A percentile compares a stretch with the other conserved stretches of the same genome.
These are phyloP conservation scores for Marasmius sp. DNA, from an alignment of 1,284 basidiomycete species.

Conservation along the genomic window DNA sequence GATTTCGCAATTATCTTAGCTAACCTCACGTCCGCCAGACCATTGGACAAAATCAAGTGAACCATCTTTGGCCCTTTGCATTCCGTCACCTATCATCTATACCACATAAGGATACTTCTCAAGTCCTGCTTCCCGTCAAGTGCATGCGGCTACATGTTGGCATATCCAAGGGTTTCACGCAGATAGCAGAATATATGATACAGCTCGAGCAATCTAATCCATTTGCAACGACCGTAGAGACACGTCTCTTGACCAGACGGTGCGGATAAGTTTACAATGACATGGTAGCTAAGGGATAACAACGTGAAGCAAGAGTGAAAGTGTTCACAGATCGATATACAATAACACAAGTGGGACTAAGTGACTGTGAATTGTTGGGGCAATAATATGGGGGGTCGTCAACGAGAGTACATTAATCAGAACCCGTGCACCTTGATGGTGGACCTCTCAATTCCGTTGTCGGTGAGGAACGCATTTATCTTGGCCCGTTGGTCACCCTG, in stretches of 20 bases:
- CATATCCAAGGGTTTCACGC: background rate
- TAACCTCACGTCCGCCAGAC: slow-evolving; percentile 34
- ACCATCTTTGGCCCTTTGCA: background rate
- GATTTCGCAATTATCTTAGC: slow-evolving; percentile 6
- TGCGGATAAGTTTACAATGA: no score
- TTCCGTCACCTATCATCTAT: slow-evolving; percentile 2
- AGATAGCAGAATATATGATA: background rate
- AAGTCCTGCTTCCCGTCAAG: background rate
- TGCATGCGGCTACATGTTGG: background rate
- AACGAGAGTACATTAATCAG: slow-evolving; percentile 37
- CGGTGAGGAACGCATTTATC: slow-evolving; percentile 85
- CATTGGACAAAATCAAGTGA: slow-evolving; percentile 58
- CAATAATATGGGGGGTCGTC: background rate
- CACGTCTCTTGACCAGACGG: background rate
- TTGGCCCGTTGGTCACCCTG: slow-evolving; percentile 97
- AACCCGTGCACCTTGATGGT: slow-evolving; percentile 89
- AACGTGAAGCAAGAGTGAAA: no score
- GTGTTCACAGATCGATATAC: background rate
- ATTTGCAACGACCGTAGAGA: background rate
- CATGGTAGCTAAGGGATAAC: no score
- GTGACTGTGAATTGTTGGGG: background rate
- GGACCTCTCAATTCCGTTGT: slow-evolving; percentile 70
- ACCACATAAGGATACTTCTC: background rate
- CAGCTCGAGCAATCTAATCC: background rate
- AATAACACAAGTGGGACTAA: background rate